Evolutionary conservation across 179 eudicot species (phyloP).

Genomic region (Spinacia oleracea): DNA sequence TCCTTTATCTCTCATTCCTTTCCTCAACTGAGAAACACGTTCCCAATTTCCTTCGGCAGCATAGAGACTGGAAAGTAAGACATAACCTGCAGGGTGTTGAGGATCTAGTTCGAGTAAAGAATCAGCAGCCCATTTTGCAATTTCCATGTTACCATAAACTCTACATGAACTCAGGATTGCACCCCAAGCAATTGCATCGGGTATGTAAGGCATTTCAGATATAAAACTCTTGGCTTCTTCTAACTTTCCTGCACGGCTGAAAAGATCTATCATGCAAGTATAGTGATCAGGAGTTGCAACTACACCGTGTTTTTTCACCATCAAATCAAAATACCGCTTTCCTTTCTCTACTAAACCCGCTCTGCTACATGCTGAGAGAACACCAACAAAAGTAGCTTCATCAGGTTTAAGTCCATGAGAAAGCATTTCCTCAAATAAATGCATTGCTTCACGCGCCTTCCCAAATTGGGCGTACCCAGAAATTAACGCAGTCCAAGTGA

Average conservation of each 20-base stretch:
- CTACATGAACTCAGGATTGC: conserved; percentile 91
- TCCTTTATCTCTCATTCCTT: conserved; percentile 69
- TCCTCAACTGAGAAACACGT: conserved; percentile 68
- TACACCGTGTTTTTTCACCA: conserved; percentile 64
- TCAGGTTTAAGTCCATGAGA: conserved; percentile 72
- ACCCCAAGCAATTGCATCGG: conserved; percentile 88
- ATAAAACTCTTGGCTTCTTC: conserved; percentile 79
- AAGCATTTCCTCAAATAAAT: conserved; percentile 76
- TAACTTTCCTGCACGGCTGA: conserved; percentile 74
- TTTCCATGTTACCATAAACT: conserved; percentile 60
- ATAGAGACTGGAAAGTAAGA: conserved; percentile 82
- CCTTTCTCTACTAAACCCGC: conserved; percentile 95
- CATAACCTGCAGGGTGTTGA: conserved; percentile 82
- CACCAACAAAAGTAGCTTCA: conserved; percentile 76
- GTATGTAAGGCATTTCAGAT: conserved; percentile 65
- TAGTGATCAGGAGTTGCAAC: conserved; percentile 73
- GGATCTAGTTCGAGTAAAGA: conserved; percentile 73
- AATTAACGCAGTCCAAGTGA: conserved; percentile 84
- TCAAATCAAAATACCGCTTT: conserved; percentile 56
- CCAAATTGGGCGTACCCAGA: conserved; percentile 88
- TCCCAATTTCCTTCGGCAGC: conserved; percentile 80
- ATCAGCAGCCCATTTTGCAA: conserved; percentile 93
- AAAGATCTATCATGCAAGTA: conserved; percentile 95
- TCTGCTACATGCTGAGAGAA: conserved; percentile 93
- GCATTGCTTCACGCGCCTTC: conserved; percentile 75